phyloP scores from a whole-genome alignment of 768 basidiomycete genomes.

The Amanita polypyramis region DNA sequence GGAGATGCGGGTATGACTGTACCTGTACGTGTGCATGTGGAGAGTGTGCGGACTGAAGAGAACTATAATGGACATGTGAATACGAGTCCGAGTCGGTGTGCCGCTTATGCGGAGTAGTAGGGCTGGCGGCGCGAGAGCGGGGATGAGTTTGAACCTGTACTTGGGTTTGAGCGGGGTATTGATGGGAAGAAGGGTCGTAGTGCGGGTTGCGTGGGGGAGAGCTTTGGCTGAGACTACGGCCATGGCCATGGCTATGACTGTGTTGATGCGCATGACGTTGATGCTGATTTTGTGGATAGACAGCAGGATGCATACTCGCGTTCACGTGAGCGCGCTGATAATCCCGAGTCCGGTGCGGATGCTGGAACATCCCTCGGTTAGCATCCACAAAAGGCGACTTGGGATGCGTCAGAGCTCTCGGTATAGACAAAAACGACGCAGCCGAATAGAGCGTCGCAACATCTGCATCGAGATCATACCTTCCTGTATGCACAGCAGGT shows the following conservation, averaged over 20 bases:
- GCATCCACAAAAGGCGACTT: slow-evolving; percentile 14
- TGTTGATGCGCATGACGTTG: no score
- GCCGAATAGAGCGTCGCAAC: slow-evolving; percentile 84
- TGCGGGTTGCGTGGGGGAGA: no score
- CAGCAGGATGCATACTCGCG: not conserved
- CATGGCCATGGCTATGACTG: no score
- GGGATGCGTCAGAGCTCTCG: slow-evolving; percentile 21
- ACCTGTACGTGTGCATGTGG: not conserved
- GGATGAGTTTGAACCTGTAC: not conserved
- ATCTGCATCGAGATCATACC: slow-evolving; percentile 52
- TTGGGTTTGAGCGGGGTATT: no score
- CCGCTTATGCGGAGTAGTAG: not conserved
- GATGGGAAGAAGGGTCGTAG: no score
- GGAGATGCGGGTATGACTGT: not conserved
- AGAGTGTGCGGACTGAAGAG: slow-evolving; percentile 14
- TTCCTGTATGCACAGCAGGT: slow-evolving; percentile 12
- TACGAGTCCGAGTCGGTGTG: not conserved
- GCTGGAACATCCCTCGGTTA: slow-evolving; percentile 22
- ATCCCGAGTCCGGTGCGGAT: no score
- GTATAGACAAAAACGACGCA: slow-evolving; percentile 66
- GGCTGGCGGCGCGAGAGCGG: slow-evolving; percentile 9
- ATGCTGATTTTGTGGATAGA: no score
- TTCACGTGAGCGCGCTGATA: not conserved
- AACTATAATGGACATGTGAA: slow-evolving; percentile 14
- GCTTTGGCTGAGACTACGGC: no score